Base-by-base conservation (phyloP, 2,329 filamentous ascomycete species). In the Chaetomium sp. region DNA sequence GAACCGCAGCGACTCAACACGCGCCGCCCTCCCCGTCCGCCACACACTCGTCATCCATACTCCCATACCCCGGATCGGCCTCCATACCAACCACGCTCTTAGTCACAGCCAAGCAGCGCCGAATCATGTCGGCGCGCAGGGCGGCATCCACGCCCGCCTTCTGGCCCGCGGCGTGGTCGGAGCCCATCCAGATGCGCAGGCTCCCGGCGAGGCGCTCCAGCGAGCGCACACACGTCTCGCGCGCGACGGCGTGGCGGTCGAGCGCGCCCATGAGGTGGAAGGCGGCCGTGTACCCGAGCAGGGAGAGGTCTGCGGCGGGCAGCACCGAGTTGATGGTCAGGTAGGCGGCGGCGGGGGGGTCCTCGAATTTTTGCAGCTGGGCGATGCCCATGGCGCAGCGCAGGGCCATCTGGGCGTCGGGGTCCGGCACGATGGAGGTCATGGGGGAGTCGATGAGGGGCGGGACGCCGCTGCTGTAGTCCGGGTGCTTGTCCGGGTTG, bases 111-210 rank as follows among this genome's bases (percentile, higher is more conserved):
- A 88, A 74, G 66, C 86, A 89, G 59, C 80, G 78, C 57, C 84
- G 80, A 3, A 88, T 82, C 69, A 87, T 80, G 67, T 78, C 78
- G 63, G 80, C 79, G 64, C 85, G 82, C n/a, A 85, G 75, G 16
- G 81, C 78, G 1, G 78, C 76, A 21, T 79, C 77, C n/a, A 89
- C 75, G 1, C 82, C 83, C 57, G 80, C 81, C 62, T 79, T 80
- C 56, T 81, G 82, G 23, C 83, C 84, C 3, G 80, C 76, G 2
- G 77, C 72, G 9, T 16, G 31, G 19, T 63, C 61, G 7, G 83
- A 81, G 19, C 85, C 85, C 57, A 87, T 83, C 87, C 87, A 89
- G 47, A 87, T 81, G 29, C 87, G 80, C 56, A 90, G 76, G 19
- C 77, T 81, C 5, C 82, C 86, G 0, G 86, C 83, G 16, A 89